Evolutionary conservation across 345 rosid genomes (phyloP).

Genomic region (Linum lewisii): DNA sequence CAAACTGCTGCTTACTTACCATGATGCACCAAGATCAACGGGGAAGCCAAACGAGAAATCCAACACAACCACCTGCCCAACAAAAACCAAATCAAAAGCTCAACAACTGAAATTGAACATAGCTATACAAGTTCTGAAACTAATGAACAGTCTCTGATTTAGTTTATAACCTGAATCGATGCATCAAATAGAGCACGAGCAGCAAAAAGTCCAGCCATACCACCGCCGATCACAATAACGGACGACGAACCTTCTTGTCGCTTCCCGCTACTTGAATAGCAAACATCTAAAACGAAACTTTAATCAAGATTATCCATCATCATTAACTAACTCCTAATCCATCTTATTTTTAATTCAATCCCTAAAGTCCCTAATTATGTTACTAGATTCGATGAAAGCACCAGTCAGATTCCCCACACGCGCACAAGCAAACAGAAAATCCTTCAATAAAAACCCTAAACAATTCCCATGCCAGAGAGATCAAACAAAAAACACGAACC

Average conservation of each 20-base stretch:
- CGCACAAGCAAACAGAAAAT: background rate
- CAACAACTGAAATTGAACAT: background rate
- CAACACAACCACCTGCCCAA: constrained; percentile 51
- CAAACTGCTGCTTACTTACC: background rate
- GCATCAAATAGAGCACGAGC: constrained; percentile 90
- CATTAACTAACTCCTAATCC: background rate
- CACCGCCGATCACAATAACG: constrained; percentile 83
- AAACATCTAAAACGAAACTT: constrained; percentile 22
- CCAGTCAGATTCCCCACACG: background rate
- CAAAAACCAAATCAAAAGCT: background rate
- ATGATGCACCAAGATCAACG: background rate
- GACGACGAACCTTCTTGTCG: constrained; percentile 52
- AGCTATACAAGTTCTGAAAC: no score
- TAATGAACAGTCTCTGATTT: background rate
- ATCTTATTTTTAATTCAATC: background rate
- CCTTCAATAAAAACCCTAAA: background rate
- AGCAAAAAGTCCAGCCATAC: constrained; percentile 84
- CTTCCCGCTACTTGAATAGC: constrained; percentile 44
- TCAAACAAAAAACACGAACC: constrained; percentile 32
- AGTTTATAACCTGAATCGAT: constrained; percentile 52
- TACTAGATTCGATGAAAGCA: background rate
- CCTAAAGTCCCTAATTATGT: background rate
- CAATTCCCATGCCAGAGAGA: background rate
- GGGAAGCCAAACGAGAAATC: constrained; percentile 37
- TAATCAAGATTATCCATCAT: background rate